These are phyloP conservation scores for Diaporthe citrichinensis DNA, from an alignment of 2,329 filamentous ascomycete species.

Conservation along the genomic window DNA sequence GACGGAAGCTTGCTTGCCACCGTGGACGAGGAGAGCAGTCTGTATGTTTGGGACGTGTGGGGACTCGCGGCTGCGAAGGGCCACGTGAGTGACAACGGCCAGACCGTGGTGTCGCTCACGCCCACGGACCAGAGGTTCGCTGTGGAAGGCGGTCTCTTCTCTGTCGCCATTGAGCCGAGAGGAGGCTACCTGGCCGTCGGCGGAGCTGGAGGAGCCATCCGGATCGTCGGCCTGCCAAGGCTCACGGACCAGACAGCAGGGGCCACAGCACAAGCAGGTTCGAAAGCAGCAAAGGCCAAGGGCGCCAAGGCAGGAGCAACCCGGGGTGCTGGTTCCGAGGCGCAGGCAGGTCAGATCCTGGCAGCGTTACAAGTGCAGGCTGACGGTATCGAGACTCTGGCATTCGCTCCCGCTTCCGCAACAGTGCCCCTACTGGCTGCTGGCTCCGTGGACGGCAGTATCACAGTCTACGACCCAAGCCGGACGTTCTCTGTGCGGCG, in stretches of 20 bases:
- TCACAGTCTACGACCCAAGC: constrained; percentile 88
- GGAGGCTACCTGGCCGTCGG: constrained; percentile 87
- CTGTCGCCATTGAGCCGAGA: constrained; percentile 84
- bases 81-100: constrained; percentile 65
- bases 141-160: constrained; percentile 92
- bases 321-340: constrained; percentile 50
- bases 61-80: constrained; percentile 77
- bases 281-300: constrained; percentile 43
- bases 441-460: constrained; percentile 80
- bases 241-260: constrained; percentile 50
- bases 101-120: constrained; percentile 82
- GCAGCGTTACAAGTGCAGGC: constrained; percentile 85
- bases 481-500: constrained; percentile 89
- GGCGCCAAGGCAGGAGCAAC: constrained; percentile 46
- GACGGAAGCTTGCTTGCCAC: constrained; percentile 90
- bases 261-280: constrained; percentile 39
- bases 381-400: constrained; percentile 82
- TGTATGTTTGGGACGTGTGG: constrained; percentile 95
- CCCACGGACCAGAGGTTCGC: constrained; percentile 89
- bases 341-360: constrained; percentile 73
- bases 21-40: constrained; percentile 87
- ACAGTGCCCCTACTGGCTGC: constrained; percentile 68
- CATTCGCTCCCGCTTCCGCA: constrained; percentile 69
- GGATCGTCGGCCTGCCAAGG: constrained; percentile 86
- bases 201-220: constrained; percentile 88